Base-by-base conservation (phyloP, 2,329 filamentous ascomycete genomes). In the Apiospora koreana region DNA sequence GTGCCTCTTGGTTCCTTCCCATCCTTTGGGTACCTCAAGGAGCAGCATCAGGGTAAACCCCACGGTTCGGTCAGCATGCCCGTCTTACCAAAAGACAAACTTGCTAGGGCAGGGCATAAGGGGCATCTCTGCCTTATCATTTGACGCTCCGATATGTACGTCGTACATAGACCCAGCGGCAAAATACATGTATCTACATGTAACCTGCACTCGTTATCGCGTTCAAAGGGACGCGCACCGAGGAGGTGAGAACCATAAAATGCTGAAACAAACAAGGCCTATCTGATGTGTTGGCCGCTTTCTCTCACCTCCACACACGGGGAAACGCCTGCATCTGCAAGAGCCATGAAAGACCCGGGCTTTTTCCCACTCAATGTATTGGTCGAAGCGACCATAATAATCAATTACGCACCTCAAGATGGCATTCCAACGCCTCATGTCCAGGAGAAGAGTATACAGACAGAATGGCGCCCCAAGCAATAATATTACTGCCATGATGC, bases 251-350 rank as follows among this genome's bases (percentile, higher is more conserved):
- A 68, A 68, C 66, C 45, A 68, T 68, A 54, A 68, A 68, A 48
- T 54, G 66, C 66, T 54, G 66, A 68, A 68, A 68, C 66, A 68
- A 68, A 68, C 45, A 68, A 62, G 54, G 54, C 65, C 65, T 31
- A 25, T 45, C 65, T 67, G 65, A 43, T 67, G 65, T 38, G 65
- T 31, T 67, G 65, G 65, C 65, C 25, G 42, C 42, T 67, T 46
- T 43, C 45, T 35, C 25, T 46, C 65, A 46, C 65, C 65, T 67
- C 65, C 65, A 67, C 25, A 67, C 45, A 62, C 23, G 54, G 21
- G 54, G 9, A 41, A 46, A 35, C 65, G 42, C 65, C 65, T 67
- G 65, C 41, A 67, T 46, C 65, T 67, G 28, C 45, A 35, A 62
- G 54, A 62, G 54, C 54, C 54, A 62, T 38, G 54, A 62, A 62